Evolutionary conservation across 2,329 filamentous ascomycete genomes (phyloP), one percentile per base, ranked within the genome.

Genomic region (Cephalotrichum gorgonifer): DNA sequence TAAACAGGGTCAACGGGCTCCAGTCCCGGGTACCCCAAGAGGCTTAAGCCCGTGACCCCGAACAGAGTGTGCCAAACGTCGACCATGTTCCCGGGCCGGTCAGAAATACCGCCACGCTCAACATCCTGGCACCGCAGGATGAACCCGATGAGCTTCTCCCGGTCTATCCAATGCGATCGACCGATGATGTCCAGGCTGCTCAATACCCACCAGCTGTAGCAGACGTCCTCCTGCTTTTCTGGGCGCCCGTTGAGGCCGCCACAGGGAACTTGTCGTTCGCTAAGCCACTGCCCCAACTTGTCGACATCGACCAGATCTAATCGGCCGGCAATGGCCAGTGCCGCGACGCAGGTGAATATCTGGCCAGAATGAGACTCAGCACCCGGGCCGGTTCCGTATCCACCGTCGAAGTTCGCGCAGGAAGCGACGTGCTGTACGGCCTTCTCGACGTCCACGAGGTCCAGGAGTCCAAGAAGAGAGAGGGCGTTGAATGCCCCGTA

Each of bases 121-220:
- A 79, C 72, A 62, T 98, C 93, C 72, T 98, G 93, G 60, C 88
- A 95, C 54, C 76, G 76, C 51, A 98, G 68, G 49, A 98, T 96
- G 66, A 95, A 98, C 23, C 67, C 65, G 47, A 82, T 76, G 58
- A 98, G 76, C 61, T 87, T 86, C 50, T 83, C 74, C 45, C 82
- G 78, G 69, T 98, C 88, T 62, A 98, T 94, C 93, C 93, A 98
- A 64, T 96, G 87, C 48, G 89, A 76, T 49, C 84, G 83, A 48
- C 78, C 82, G 56, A 98, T 86, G 76, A 97, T 96, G 43, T 86
- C 84, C 56, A 98, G 70, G 63, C 90, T 95, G 61, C 87, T 91
- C 60, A 91, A 71, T 42, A 97, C 93, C 93, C 93, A 98, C 93
- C 93, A 98, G 64, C 88, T 95, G 69, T 98, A 98, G 70, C 93